Percentiles rank a stretch among this genome's conserved stretches.
These are phyloP conservation scores for Protoeuglena noctilucae DNA, from an alignment of 139 green algal species.

Conservation along the genomic window DNA sequence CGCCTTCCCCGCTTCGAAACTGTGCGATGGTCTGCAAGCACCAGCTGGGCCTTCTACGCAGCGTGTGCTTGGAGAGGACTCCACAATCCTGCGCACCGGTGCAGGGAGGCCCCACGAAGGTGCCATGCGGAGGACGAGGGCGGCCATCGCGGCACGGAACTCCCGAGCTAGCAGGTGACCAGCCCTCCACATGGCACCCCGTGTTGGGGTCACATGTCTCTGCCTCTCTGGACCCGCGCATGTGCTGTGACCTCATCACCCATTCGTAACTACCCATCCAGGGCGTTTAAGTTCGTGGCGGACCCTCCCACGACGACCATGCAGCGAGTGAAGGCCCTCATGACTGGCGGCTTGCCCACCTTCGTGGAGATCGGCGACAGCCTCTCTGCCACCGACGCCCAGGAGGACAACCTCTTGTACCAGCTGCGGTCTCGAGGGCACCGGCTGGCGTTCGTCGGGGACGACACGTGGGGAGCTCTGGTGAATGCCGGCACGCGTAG, in stretches of 20 bases:
- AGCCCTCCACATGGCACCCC: too few species aligned
- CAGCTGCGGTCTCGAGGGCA: constrained; percentile 45
- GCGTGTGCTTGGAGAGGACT: neutral
- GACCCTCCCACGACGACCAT: constrained; percentile 85
- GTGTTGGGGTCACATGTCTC: too few species aligned
- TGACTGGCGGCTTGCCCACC: constrained; percentile 73
- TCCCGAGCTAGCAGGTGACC: too few species aligned
- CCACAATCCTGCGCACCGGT: neutral
- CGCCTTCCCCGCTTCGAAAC: neutral
- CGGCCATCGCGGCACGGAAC: constrained; percentile 6
- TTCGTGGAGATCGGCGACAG: constrained; percentile 80
- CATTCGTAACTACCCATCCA: neutral
- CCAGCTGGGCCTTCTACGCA: too few species aligned
- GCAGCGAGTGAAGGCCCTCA: constrained; percentile 64
- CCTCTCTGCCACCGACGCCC: constrained; percentile 56
- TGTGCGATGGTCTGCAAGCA: neutral
- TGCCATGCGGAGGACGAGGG: constrained; percentile 20
- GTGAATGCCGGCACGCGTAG: too few species aligned
- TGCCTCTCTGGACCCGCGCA: neutral
- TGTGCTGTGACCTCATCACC: constrained; percentile 1
- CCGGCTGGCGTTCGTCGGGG: constrained; percentile 52
- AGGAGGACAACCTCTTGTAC: constrained; percentile 79
- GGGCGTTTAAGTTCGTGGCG: constrained; percentile 45
- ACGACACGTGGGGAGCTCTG: constrained; percentile 87
- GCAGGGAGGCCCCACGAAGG: neutral